Percentiles rank a stretch among this genome's conserved stretches.
These are phyloP conservation scores for Geotrichum phurueaensis DNA, from an alignment of 1,139 yeast genomes.

Conservation along the genomic window DNA sequence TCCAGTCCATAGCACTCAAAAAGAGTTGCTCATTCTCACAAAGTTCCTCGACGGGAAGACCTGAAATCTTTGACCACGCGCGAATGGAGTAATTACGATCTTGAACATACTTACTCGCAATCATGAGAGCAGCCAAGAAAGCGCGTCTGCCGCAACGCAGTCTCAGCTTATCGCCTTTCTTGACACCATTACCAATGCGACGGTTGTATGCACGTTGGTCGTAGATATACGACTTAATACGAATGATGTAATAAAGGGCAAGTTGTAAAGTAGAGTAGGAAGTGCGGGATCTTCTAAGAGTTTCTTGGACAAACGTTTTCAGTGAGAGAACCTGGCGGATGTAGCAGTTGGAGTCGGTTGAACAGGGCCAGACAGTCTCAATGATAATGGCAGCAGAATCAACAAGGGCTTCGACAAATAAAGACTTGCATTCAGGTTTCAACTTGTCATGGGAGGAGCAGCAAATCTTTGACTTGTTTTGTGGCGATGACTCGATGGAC, in stretches of 20 bases:
- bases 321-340: slow-evolving; percentile 32
- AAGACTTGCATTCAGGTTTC: slow-evolving; percentile 14
- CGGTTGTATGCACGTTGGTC: slow-evolving; percentile 6
- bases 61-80: slow-evolving; percentile 72
- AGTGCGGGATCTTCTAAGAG: slow-evolving; percentile 62
- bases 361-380: slow-evolving; percentile 35
- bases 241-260: slow-evolving; percentile 56
- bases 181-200: slow-evolving; percentile 6
- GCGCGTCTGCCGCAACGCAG: slow-evolving; percentile 55
- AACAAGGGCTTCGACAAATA: slow-evolving; percentile 33
- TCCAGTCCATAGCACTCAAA: slow-evolving; percentile 50
- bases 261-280: slow-evolving; percentile 61
- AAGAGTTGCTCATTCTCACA: slow-evolving; percentile 49
- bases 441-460: slow-evolving; percentile 5
- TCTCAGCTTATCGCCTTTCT: slow-evolving; percentile 17
- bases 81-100: slow-evolving; percentile 64
- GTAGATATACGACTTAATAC: slow-evolving; percentile 24
- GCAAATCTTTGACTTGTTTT: background rate
- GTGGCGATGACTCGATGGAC: slow-evolving; percentile 5
- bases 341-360: slow-evolving; percentile 19
- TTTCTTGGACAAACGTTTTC: slow-evolving; percentile 51
- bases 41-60: slow-evolving; percentile 47
- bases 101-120: slow-evolving; percentile 67
- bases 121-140: slow-evolving; percentile 58
- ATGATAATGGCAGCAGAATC: slow-evolving; percentile 36